Percentiles rank a stretch among this genome's conserved stretches.
phyloP scores from a whole-genome alignment of 805 yeast genomes.

The Yarrowia sp. region DNA sequence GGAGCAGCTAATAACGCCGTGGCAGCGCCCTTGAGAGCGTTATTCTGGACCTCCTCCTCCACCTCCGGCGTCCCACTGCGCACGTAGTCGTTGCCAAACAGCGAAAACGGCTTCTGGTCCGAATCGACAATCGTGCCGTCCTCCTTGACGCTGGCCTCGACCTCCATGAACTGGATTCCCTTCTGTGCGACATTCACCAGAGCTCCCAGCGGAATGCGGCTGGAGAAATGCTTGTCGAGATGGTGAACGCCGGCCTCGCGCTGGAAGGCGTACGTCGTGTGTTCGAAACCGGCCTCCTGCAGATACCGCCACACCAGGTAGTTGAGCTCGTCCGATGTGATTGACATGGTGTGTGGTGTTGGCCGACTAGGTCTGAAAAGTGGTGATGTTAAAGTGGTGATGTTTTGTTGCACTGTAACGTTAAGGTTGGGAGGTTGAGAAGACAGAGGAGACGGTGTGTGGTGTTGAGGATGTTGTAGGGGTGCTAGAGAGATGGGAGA shows the following conservation, averaged over 20 bases:
- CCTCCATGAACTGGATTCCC: constrained; percentile 79
- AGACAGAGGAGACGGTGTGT: neutral
- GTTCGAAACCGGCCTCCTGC: constrained; percentile 73
- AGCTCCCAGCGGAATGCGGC: constrained; percentile 74
- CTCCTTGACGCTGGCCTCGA: constrained; percentile 61
- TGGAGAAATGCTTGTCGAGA: constrained; percentile 60
- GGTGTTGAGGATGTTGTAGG: too few species aligned
- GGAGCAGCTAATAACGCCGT: neutral
- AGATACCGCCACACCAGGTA: constrained; percentile 92
- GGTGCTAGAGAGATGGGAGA: neutral
- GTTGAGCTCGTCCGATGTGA: constrained; percentile 83
- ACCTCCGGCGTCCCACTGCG: constrained; percentile 22
- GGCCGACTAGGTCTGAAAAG: neutral
- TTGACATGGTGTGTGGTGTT: constrained; percentile 60
- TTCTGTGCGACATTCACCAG: constrained; percentile 82
- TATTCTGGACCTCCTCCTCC: neutral
- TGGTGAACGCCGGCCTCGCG: constrained; percentile 70
- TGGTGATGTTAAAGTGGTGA: constrained; percentile 37
- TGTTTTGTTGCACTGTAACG: constrained; percentile 14
- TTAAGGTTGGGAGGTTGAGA: constrained; percentile 18
- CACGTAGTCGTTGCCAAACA: constrained; percentile 42
- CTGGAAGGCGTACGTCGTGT: constrained; percentile 80
- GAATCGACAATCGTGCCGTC: constrained; percentile 49
- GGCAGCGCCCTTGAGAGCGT: constrained; percentile 12
- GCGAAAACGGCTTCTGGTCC: constrained; percentile 43